phyloP scores from a whole-genome alignment of 768 basidiomycete genomes.

The Mycena crocata region DNA sequence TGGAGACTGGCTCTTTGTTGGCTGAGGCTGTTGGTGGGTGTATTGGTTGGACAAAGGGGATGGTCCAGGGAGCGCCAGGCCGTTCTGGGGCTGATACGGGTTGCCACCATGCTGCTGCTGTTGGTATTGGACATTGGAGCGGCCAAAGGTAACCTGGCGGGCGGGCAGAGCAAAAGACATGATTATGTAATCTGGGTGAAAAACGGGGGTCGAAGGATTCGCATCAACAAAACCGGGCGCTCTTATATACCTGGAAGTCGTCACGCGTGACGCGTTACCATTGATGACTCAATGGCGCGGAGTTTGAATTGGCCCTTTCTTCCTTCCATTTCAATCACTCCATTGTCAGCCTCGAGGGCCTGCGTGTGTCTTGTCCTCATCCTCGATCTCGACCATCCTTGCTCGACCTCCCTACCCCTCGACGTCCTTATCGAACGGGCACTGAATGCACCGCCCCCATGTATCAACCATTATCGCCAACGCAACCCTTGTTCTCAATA shows the following conservation, averaged over 20 bases:
- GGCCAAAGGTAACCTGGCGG: conserved; percentile 83
- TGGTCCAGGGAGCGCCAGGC: conserved; percentile 61
- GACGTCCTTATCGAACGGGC: too few relatives aligned
- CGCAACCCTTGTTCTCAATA: too few relatives aligned
- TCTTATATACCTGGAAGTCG: conserved; percentile 55
- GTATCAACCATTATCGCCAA: too few relatives aligned
- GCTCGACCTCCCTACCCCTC: too few relatives aligned
- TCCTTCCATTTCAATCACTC: background rate
- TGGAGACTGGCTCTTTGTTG: conserved; percentile 43
- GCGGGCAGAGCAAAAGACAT: conserved; percentile 80
- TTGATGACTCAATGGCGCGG: background rate
- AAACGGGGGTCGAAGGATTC: conserved; percentile 47
- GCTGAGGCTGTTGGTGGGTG: conserved; percentile 48
- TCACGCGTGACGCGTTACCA: background rate
- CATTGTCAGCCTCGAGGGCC: background rate
- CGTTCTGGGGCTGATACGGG: conserved; percentile 55
- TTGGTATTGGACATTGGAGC: conserved; percentile 56
- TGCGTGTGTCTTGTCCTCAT: background rate
- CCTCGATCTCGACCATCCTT: background rate
- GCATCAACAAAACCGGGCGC: conserved; percentile 41
- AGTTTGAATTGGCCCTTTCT: background rate
- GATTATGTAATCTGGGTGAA: conserved; percentile 49
- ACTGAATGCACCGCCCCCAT: too few relatives aligned
- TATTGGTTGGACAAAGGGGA: conserved; percentile 71
- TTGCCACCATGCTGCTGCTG: conserved; percentile 60